Percentiles rank a stretch among this genome's conserved stretches.
Evolutionary conservation across 768 basidiomycete species (phyloP).

Genomic region (Mycena latifolia): DNA sequence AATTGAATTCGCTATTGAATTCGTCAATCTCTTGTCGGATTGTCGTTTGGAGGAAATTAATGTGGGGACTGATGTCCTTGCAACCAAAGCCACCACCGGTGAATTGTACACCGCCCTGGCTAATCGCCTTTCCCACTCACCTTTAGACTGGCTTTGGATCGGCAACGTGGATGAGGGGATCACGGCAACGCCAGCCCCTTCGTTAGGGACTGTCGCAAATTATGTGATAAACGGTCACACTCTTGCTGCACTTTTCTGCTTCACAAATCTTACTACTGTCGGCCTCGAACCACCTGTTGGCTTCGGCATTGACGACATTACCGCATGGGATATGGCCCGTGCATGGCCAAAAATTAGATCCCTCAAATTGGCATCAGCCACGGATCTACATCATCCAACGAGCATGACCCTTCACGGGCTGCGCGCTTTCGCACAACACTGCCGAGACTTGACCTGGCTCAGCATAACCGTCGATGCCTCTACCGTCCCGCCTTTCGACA

Average conservation of each 20-base stretch:
- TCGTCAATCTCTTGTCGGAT: not conserved
- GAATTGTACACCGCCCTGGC: not conserved
- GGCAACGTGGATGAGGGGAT: not conserved
- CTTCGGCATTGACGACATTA: not conserved
- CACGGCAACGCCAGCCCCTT: not conserved
- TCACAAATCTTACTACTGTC: not conserved
- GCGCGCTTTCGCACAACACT: not conserved
- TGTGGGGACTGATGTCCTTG: not conserved
- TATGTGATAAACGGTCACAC: not conserved
- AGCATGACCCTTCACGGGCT: not conserved
- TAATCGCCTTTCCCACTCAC: not conserved
- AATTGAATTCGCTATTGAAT: slow-evolving; percentile 1
- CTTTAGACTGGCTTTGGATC: not conserved
- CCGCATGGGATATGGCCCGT: not conserved
- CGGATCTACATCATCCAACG: not conserved
- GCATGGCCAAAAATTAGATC: not conserved
- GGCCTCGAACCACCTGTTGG: not conserved
- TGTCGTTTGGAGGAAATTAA: not conserved
- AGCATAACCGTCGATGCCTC: slow-evolving; percentile 3
- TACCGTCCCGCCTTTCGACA: slow-evolving; percentile 12
- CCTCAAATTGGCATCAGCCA: not conserved
- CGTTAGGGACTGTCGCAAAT: not conserved
- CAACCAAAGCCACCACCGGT: not conserved
- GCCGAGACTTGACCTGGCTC: not conserved
- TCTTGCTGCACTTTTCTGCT: slow-evolving; percentile 7